A percentile compares a stretch with the other conserved stretches of the same genome.
phyloP scores from a whole-genome alignment of 495 filamentous ascomycete species.

The Talaromyces wortmannii region DNA sequence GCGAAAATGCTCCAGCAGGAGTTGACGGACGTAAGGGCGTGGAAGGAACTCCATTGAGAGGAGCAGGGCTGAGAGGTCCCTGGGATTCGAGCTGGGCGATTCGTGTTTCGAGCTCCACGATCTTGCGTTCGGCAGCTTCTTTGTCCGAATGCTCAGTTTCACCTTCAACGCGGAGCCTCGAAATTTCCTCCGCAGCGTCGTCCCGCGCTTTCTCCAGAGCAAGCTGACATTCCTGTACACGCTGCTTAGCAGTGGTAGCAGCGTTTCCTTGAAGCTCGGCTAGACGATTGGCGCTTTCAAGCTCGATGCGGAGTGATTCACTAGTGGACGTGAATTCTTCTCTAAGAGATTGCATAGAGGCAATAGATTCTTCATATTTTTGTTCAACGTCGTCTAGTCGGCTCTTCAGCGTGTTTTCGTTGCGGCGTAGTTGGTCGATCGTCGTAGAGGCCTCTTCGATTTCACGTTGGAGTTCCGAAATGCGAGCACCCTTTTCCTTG shows the following conservation, averaged over 20 bases:
- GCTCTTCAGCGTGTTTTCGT: constrained; percentile 70
- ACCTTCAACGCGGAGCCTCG: constrained; percentile 67
- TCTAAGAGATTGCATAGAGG: constrained; percentile 74
- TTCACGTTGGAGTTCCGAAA: constrained; percentile 78
- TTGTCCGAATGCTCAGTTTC: constrained; percentile 74
- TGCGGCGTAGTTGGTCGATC: constrained; percentile 69
- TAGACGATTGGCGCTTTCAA: constrained; percentile 72
- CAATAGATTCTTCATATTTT: constrained; percentile 77
- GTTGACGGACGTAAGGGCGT: constrained; percentile 44
- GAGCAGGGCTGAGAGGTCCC: constrained; percentile 43
- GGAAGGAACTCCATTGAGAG: constrained; percentile 42
- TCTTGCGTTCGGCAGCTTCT: constrained; percentile 58
- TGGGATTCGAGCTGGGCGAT: constrained; percentile 60
- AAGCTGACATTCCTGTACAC: constrained; percentile 75
- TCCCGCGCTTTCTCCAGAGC: constrained; percentile 72
- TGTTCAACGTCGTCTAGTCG: constrained; percentile 77
- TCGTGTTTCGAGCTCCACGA: constrained; percentile 69
- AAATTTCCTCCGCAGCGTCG: constrained; percentile 73
- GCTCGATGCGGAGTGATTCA: constrained; percentile 75
- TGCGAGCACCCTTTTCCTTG: constrained; percentile 85
- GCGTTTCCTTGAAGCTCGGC: constrained; percentile 81
- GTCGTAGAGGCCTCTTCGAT: constrained; percentile 76
- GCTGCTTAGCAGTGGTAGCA: constrained; percentile 69
- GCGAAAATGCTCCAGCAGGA: constrained; percentile 48
- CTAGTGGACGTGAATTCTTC: constrained; percentile 72